Evolutionary conservation across 176 grass and related monocot genomes (phyloP), one percentile per base, ranked within the genome.

Genomic region (Microstegium vimineum): DNA sequence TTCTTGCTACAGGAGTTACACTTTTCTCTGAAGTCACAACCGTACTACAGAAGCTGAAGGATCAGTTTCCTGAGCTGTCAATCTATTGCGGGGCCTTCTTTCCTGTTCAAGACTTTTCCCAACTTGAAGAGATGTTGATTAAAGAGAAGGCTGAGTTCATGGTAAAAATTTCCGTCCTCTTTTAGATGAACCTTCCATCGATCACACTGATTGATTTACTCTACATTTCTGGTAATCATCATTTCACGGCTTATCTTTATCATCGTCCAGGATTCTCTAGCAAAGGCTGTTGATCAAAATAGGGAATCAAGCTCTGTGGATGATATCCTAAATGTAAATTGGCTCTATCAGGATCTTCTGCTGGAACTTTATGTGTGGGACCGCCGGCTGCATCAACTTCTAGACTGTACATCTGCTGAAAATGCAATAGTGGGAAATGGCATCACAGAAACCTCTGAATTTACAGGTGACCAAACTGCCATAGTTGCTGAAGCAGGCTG

Each of bases 281-380:
- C 45, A 62, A 86, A 83, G 37, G 79, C 59, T 27, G 49, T 90
- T 81, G 75, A 92, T 73, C 35, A 20, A 12, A 68, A 69, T 52
- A 68, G 82, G 15, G 31, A 49, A 54, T 43, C 56, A 22, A 80
- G 42, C 37, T 85, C 60, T 66, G 66, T 34, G 10, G 63, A 92
- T 42, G 87, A 90, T 32, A 37, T 90, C 81, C 81, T 92, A 31
- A 37, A 28, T 68, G 45, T 92, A 75, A 90, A 92, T 87, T 95
- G 87, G 87, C 85, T 92, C 43, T 83, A 92, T 46, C 87, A 95
- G 87, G 85, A 95, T 84, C 85, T 95, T 83, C 78, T 90, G 37
- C 79, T 95, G 38, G 64, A 69, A 71, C 66, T 88, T 28, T 92
- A 92, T 22, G 78, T 84, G 57, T 95, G 93, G 90, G 90, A 95